A percentile compares a stretch with the other conserved stretches of the same genome.
phyloP scores from a whole-genome alignment of 768 basidiomycete species.

The Russula dissimulans region DNA sequence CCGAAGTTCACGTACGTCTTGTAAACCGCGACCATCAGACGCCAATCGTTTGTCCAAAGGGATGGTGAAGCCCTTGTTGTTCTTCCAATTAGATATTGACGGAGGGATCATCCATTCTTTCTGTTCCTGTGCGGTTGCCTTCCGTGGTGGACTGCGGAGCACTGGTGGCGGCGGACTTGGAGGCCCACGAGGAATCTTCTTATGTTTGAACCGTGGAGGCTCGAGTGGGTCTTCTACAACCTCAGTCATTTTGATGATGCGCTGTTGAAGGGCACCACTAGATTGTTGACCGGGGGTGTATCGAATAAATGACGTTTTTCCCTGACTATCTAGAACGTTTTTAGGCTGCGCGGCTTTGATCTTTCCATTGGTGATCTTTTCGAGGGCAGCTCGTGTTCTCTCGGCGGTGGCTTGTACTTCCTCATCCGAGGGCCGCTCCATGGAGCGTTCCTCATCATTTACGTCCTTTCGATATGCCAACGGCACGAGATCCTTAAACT shows the following conservation, averaged over 20 bases:
- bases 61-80: constrained; percentile 99
- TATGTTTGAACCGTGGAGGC: constrained; percentile 95
- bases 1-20: constrained; percentile 63
- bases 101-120: constrained; percentile 99
- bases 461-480: constrained; percentile 84
- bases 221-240: constrained; percentile 97
- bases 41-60: constrained; percentile 96
- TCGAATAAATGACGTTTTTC: constrained; percentile 83
- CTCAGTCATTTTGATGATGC: constrained; percentile 99
- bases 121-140: constrained; percentile 93
- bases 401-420: constrained; percentile 89
- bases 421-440: constrained; percentile 94
- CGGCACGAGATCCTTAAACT: constrained; percentile 97
- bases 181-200: constrained; percentile 96
- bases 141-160: constrained; percentile 87
- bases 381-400: constrained; percentile 81
- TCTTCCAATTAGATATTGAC: constrained; percentile 99
- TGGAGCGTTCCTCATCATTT: constrained; percentile 53
- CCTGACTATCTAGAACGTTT: constrained; percentile 77
- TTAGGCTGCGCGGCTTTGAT: constrained; percentile 99
- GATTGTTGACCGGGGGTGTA: constrained; percentile 93
- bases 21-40: constrained; percentile 95
- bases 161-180: constrained; percentile 96
- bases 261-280: constrained; percentile 69
- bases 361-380: constrained; percentile 88